Evolutionary conservation across 805 yeast genomes (phyloP).

Genomic region (Cyberlindnera sargentensis): DNA sequence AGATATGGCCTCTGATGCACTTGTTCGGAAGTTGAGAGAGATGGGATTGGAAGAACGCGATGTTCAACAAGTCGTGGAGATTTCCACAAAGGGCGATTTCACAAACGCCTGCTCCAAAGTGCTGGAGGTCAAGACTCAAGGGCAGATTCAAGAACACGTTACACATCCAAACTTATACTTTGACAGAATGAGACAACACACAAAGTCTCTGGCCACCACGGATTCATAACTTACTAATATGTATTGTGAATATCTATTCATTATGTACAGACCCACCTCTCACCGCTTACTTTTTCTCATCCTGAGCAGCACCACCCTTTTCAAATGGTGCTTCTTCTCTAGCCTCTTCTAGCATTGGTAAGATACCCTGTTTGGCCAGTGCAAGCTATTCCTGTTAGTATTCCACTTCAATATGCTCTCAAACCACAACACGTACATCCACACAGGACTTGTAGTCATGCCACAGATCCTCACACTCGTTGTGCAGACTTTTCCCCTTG

Average conservation of each 20-base stretch:
- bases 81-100: constrained; percentile 61
- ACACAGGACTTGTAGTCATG: constrained; percentile 83
- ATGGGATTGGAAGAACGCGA: constrained; percentile 62
- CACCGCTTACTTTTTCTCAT: background rate
- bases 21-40: constrained; percentile 46
- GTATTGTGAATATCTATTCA: too few relatives aligned
- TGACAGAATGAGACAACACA: constrained; percentile 55
- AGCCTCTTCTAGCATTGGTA: constrained; percentile 81
- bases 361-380: constrained; percentile 66
- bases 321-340: constrained; percentile 86
- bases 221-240: constrained; percentile 3
- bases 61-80: constrained; percentile 56
- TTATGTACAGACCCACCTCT: background rate
- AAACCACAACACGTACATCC: constrained; percentile 32
- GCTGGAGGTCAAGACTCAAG: constrained; percentile 63
- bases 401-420: background rate
- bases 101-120: constrained; percentile 88
- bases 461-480: constrained; percentile 92
- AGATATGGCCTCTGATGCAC: constrained; percentile 58
- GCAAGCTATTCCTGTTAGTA: constrained; percentile 28
- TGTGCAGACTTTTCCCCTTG: constrained; percentile 47
- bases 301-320: constrained; percentile 41
- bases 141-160: constrained; percentile 34
- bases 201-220: constrained; percentile 7
- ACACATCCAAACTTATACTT: constrained; percentile 86